phyloP scores from a whole-genome alignment of 2,329 filamentous ascomycete species.

The Cladosporium sp. region DNA sequence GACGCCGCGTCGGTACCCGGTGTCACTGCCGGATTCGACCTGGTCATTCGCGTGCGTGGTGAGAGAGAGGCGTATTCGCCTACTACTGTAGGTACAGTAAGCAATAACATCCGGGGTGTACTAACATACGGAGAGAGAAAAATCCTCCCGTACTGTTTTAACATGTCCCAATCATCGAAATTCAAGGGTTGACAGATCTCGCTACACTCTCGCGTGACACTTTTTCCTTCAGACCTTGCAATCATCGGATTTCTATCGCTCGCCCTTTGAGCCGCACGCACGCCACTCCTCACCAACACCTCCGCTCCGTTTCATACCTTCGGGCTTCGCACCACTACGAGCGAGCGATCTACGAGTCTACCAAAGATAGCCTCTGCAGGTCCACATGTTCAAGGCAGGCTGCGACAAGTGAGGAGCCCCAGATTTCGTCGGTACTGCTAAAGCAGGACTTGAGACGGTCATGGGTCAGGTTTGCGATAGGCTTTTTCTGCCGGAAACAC shows the following conservation, averaged over 20 bases:
- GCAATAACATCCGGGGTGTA: neutral
- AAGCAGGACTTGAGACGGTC: neutral
- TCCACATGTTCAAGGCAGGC: neutral
- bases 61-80: neutral
- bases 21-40: neutral
- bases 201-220: neutral
- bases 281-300: neutral
- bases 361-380: neutral
- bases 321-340: neutral
- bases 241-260: neutral
- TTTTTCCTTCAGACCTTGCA: neutral
- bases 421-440: neutral
- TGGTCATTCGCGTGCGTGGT: neutral
- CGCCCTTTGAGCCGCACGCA: neutral
- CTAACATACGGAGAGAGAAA: neutral
- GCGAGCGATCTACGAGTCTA: neutral
- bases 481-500: neutral
- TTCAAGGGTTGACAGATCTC: neutral
- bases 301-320: neutral
- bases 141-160: neutral
- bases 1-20: neutral
- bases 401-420: neutral
- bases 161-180: neutral
- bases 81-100: neutral
- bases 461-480: neutral